These are phyloP conservation scores for Stagonosporopsis tanaceti DNA, from an alignment of 2,329 filamentous ascomycete species.

Conservation along the genomic window DNA sequence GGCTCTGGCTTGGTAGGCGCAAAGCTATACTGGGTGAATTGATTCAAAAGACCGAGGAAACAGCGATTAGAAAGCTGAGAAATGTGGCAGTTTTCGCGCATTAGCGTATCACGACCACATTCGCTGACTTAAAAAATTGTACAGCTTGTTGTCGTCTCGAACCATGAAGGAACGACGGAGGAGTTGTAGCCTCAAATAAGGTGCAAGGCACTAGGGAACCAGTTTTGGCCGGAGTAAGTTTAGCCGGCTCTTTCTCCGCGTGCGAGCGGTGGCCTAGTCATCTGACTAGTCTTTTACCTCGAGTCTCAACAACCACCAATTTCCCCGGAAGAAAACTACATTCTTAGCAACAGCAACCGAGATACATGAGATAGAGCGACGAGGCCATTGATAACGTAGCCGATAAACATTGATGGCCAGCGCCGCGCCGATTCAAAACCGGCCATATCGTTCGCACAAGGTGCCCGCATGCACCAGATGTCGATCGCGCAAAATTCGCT, in stretches of 20 bases:
- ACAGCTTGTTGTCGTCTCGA: not conserved
- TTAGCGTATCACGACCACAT: no score
- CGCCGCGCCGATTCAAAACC: constrained; percentile 43
- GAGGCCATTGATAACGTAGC: not conserved
- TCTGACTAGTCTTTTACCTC: constrained; percentile 15
- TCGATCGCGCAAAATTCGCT: constrained; percentile 53
- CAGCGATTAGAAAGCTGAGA: not conserved
- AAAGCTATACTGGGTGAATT: not conserved
- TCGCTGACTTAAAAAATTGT: not conserved
- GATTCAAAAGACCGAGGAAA: not conserved
- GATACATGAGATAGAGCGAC: constrained; percentile 9
- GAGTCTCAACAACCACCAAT: constrained; percentile 14
- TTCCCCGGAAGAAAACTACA: constrained; percentile 1
- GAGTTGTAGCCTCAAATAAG: not conserved
- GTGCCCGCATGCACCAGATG: constrained; percentile 53
- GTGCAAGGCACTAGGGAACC: not conserved
- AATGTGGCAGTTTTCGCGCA: no score
- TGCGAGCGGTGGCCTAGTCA: constrained; percentile 12
- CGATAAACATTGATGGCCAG: constrained; percentile 39
- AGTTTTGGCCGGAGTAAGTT: constrained; percentile 1
- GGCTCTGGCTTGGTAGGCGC: not conserved
- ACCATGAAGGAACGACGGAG: not conserved
- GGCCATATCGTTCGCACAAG: constrained; percentile 54
- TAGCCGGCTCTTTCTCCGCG: constrained; percentile 5
- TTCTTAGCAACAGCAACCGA: constrained; percentile 3